Conservation (phyloP, 257 asterid genomes). For the Handroanthus guayacan region DNA sequence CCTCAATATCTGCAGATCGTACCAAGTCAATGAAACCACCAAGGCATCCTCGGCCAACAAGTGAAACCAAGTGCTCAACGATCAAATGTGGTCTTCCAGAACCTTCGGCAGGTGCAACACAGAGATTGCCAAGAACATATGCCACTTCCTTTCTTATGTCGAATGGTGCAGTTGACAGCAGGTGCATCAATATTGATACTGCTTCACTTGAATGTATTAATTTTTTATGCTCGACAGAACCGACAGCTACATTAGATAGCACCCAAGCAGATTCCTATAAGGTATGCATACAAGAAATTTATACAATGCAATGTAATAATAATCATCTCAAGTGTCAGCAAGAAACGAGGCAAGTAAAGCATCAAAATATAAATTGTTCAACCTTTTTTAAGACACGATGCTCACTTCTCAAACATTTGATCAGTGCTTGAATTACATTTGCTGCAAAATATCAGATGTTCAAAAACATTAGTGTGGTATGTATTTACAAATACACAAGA, state of each 20-base stretch:
- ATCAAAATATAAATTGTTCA: not conserved
- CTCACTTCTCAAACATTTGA: slow-evolving; percentile 79
- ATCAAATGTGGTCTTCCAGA: slow-evolving; percentile 73
- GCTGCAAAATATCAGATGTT: slow-evolving; percentile 48
- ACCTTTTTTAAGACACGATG: slow-evolving; percentile 92
- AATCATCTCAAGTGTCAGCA: slow-evolving; percentile 20
- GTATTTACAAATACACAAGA: slow-evolving; percentile 14
- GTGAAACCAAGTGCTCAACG: slow-evolving; percentile 81
- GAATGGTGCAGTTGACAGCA: slow-evolving; percentile 78
- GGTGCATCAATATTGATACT: slow-evolving; percentile 55
- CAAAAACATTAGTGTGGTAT: slow-evolving; percentile 17
- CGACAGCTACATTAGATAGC: slow-evolving; percentile 88
- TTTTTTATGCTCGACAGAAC: slow-evolving; percentile 80
- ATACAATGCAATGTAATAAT: slow-evolving; percentile 1
- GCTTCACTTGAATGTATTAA: slow-evolving; percentile 84
- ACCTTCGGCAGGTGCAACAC: slow-evolving; percentile 78
- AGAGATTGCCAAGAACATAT: slow-evolving; percentile 85
- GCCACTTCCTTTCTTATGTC: slow-evolving; percentile 96
- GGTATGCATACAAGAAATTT: not conserved
- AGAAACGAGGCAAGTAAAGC: slow-evolving; percentile 8
- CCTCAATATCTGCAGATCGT: slow-evolving; percentile 88
- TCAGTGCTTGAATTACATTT: slow-evolving; percentile 66
- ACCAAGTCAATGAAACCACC: slow-evolving; percentile 81
- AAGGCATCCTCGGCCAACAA: slow-evolving; percentile 81
- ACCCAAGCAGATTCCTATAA: slow-evolving; percentile 96